Evolutionary conservation across 2,329 filamentous ascomycete genomes (phyloP), one percentile per base, ranked within the genome.

Genomic region (Ophiostoma triangulosporum): DNA sequence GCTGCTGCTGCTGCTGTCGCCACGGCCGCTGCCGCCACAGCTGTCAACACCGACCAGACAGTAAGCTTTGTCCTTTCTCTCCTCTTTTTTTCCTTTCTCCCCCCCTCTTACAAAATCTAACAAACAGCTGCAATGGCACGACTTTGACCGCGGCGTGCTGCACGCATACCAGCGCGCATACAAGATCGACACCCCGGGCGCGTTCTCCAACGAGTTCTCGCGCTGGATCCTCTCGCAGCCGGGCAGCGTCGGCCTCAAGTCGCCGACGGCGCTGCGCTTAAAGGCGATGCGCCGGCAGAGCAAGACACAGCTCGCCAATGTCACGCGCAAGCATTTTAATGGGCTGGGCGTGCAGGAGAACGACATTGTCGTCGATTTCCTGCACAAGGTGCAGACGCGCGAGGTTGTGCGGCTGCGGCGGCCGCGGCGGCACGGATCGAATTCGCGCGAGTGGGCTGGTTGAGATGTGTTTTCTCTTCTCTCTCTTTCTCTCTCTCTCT

Each of bases 321-420:
- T 79, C 1, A 84, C 90, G 49, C 76, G 86, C 59, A 90, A 88
- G 65, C 86, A 93, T 68, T 93, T 93, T 70, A 93, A 93, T 64
- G 81, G 80, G 32, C 74, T 86, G 59, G 84, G 84, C 15, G 79
- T 91, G 38, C 83, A 82, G 59, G 88, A 94, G 70, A 88, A 83
- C 64, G 87, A 93, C 61, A 83, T 89, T 59, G 84, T 93, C 54
- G 84, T 90, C 54, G 84, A 86, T 59, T 80, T 88, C 64, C 73
- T 89, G 57, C 86, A 88, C 72, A 85, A 81, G 63, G 75, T 86
- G 29, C 74, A 76, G 63, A 76, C 75, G 59, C 73, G 80, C 57
- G 76, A 78, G 20, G 59, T 69, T 2, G 58, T 60, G 40, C 57
- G 57, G 9, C 53, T 57, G 43, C 57, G 43, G 35, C 56, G 57